Base-by-base conservation (phyloP, 2,329 filamentous ascomycete genomes). In the Pochonia chlamydosporia region DNA sequence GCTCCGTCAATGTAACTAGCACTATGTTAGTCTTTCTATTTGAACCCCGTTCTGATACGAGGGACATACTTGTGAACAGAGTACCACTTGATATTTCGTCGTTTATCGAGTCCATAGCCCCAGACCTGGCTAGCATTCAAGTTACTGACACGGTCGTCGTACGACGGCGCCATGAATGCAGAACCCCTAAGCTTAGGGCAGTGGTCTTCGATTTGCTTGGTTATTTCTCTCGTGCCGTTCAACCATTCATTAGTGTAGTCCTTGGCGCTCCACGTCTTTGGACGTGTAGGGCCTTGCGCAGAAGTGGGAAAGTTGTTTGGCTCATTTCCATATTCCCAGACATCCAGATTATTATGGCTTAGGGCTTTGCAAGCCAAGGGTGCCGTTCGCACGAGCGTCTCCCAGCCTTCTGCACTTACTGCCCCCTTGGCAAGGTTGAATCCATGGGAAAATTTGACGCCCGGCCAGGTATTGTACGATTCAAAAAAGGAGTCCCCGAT, bases 401-500 rank as follows among this genome's bases (percentile, higher is more conserved):
- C 62, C 63, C 74, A 73, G 4, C 74, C 78, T 8, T 59, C 63
- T 4, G 73, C 71, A 33, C 69, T 72, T 52, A 81, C 82, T 2
- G 61, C 73, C 23, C 70, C 73, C 30, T 77, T 68, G 9, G 63
- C 73, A 26, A 78, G 67, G 42, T 85, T 84, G 68, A 84, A 82
- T 39, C 81, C 82, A 56, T 84, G 79, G 2, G 72, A 70, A 61
- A 75, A 84, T 49, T 76, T 77, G 21, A 73, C 71, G 37, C 69
- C 65, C 3, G 78, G 71, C 68, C 72, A 81, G 1, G 78, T 81
- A n/a, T 59, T 58, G 58, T 84, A 85, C 0, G 79, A 81, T 47
- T 85, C 81, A 54, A 85, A 85, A 58, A 70, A 85, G 0, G 74
- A 72, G 0, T 78, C 76, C 0, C 82, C 81, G 28, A 84, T 80